Conservation (phyloP, 306 rosid genomes). For the Cucumis sativus region Cucumber_9930_V3 NC_026660.2:10157001-10157500, state of each 20-base stretch:
- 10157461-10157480: slow-evolving; percentile 54
- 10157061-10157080: slow-evolving; percentile 84
- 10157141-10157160: slow-evolving; percentile 35
- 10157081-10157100: slow-evolving; percentile 36
- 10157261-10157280: slow-evolving; percentile 57
- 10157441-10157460: slow-evolving; percentile 31
- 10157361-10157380: slow-evolving; percentile 60
- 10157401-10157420: slow-evolving; percentile 22
- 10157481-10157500: slow-evolving; percentile 49
- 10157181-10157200: slow-evolving; percentile 30
- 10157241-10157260: slow-evolving; percentile 19
- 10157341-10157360: slow-evolving; percentile 47
- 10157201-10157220: slow-evolving; percentile 21
- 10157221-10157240: slow-evolving; percentile 9
- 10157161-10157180: slow-evolving; percentile 27
- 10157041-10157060: slow-evolving; percentile 86
- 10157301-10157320: slow-evolving; percentile 82
- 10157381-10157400: slow-evolving; percentile 44
- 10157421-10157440: slow-evolving; percentile 32
- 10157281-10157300: slow-evolving; percentile 93
- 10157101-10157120: slow-evolving; percentile 33
- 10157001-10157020: slow-evolving; percentile 61
- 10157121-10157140: slow-evolving; percentile 33
- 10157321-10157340: slow-evolving; percentile 52
- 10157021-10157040: slow-evolving; percentile 78